These are phyloP conservation scores for Populus nigra DNA, from an alignment of 345 rosid genomes.

Conservation along the genomic window DNA sequence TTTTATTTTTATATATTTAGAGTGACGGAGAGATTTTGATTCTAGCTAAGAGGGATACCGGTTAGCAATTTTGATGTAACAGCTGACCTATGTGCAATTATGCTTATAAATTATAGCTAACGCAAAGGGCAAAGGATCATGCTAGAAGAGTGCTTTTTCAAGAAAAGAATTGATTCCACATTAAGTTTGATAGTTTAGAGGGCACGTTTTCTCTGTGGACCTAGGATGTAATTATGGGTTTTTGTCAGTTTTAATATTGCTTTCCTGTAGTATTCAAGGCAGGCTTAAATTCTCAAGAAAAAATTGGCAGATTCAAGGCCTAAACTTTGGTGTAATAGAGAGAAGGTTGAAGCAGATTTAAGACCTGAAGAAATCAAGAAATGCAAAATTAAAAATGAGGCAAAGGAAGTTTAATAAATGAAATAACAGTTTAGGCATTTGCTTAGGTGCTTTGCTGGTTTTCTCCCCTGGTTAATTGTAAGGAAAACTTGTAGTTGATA, in stretches of 20 bases:
- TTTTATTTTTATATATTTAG: not conserved
- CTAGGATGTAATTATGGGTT: not conserved
- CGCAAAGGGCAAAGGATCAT: not conserved
- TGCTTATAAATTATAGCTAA: not conserved
- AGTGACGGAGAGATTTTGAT: not conserved
- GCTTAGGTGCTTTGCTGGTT: no score
- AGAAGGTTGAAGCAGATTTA: no score
- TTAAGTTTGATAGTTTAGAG: not conserved
- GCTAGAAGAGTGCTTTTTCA: not conserved
- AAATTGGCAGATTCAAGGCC: no score
- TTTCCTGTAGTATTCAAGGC: not conserved
- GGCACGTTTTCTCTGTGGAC: not conserved
- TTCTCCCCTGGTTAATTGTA: no score
- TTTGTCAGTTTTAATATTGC: not conserved
- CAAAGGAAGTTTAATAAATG: no score
- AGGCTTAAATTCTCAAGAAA: not conserved
- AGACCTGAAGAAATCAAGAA: no score
- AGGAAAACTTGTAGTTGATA: no score
- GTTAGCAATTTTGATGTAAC: not conserved
- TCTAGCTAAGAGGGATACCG: not conserved
- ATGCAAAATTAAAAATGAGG: not conserved
- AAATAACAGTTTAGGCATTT: no score
- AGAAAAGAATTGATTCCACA: not conserved
- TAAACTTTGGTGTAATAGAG: no score
- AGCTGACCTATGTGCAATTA: not conserved